Percentiles rank a stretch among this genome's conserved stretches.
These are phyloP conservation scores for Trichoderma sp. DNA, from an alignment of 2,329 filamentous ascomycete species.

Conservation along the genomic window DNA sequence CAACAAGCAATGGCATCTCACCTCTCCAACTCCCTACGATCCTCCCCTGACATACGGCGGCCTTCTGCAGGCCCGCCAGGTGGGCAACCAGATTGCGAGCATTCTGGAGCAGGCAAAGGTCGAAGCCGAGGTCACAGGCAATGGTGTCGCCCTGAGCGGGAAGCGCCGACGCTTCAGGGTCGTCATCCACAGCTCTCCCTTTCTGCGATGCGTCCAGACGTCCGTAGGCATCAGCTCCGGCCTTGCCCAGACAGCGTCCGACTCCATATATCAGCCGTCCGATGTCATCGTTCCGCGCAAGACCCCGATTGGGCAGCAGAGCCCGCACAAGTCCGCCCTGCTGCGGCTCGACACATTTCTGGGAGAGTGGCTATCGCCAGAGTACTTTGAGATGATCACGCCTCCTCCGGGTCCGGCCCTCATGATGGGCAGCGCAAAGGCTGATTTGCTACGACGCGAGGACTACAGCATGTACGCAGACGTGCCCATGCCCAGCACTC, in stretches of 20 bases:
- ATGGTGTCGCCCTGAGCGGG: slow-evolving; percentile 23
- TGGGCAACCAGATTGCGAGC: slow-evolving; percentile 79
- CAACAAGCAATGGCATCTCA: slow-evolving; percentile 92
- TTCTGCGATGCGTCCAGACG: slow-evolving; percentile 87
- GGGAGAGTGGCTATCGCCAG: slow-evolving; percentile 90
- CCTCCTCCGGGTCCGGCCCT: slow-evolving; percentile 80
- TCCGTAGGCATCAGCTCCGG: slow-evolving; percentile 84
- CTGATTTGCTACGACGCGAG: slow-evolving; percentile 74
- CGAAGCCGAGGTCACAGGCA: slow-evolving; percentile 37
- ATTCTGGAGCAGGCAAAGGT: slow-evolving; percentile 57
- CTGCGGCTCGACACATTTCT: slow-evolving; percentile 88
- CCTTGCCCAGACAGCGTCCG: slow-evolving; percentile 57
- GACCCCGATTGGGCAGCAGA: slow-evolving; percentile 26
- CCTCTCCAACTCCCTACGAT: slow-evolving; percentile 91
- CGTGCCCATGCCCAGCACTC: slow-evolving; percentile 20
- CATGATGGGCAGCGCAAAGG: slow-evolving; percentile 87
- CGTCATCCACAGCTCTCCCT: slow-evolving; percentile 90
- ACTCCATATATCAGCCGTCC: slow-evolving; percentile 33
- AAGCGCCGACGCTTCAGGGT: slow-evolving; percentile 67
- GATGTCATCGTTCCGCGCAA: slow-evolving; percentile 36
- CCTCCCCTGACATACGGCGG: slow-evolving; percentile 92
- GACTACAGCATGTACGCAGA: slow-evolving; percentile 55
- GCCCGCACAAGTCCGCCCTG: slow-evolving; percentile 52
- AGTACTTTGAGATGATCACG: slow-evolving; percentile 90
- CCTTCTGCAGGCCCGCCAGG: slow-evolving; percentile 79